Conservation (phyloP, 106 monocot genomes). For the Dendrobium chrysotoxum region DNA sequence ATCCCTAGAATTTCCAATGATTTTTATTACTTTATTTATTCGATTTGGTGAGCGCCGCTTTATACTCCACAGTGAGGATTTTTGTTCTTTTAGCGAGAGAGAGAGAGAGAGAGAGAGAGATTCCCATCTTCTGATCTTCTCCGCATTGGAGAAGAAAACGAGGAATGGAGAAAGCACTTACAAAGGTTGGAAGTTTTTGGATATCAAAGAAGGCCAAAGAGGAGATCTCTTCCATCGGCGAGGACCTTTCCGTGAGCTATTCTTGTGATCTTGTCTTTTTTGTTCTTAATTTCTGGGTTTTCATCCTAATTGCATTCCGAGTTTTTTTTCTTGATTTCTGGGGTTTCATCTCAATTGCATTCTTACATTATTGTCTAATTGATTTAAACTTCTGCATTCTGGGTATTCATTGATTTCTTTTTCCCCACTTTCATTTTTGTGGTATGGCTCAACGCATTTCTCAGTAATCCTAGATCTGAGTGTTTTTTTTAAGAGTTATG, state of each 20-base stretch:
- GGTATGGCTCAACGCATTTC: background rate
- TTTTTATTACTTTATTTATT: background rate
- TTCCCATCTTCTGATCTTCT: background rate
- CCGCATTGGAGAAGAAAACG: background rate
- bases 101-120: background rate
- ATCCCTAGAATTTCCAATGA: background rate
- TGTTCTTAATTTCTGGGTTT: background rate
- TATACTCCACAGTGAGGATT: background rate
- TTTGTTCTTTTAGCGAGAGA: background rate
- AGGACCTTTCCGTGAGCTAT: conserved; percentile 79
- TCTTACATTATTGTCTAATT: background rate
- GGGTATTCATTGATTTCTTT: background rate
- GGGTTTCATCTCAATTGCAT: background rate
- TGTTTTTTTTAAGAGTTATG: background rate
- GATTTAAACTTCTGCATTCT: background rate
- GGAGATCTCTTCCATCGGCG: conserved; percentile 89
- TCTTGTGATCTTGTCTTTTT: background rate
- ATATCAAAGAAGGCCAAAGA: conserved; percentile 91
- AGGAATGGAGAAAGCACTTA: conserved; percentile 85
- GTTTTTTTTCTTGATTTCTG: background rate
- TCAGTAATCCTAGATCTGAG: background rate
- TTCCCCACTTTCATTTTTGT: background rate
- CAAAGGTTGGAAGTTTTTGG: conserved; percentile 78
- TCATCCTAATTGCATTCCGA: background rate
- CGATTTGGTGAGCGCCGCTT: background rate